Evolutionary conservation across 2,329 filamentous ascomycete genomes (phyloP).

Genomic region (Epicoccum sorghinum): DNA sequence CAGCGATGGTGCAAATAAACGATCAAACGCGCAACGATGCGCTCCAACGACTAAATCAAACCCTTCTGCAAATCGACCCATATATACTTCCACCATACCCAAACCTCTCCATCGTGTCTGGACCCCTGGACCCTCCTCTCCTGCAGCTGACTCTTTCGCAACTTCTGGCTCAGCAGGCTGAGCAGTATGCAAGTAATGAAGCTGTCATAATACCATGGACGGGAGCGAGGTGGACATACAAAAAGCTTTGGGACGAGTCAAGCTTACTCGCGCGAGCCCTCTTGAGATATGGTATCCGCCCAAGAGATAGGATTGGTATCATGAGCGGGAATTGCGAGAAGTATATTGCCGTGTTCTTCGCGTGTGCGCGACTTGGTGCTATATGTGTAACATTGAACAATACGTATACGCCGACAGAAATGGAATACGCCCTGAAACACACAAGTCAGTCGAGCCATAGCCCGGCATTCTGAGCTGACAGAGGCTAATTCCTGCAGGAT

Average conservation of each 20-base stretch:
- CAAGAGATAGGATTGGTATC: constrained; percentile 74
- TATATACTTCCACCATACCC: constrained; percentile 47
- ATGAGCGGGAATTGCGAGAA: constrained; percentile 70
- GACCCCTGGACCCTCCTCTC: constrained; percentile 71
- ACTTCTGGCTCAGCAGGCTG: constrained; percentile 72
- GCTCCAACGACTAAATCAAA: constrained; percentile 45
- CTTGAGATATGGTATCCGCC: constrained; percentile 68
- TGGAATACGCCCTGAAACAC: constrained; percentile 72
- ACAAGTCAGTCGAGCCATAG: constrained; percentile 58
- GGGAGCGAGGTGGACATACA: constrained; percentile 72
- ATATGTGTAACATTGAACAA: constrained; percentile 79
- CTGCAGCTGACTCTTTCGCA: constrained; percentile 75
- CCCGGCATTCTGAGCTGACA: not conserved
- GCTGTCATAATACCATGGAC: constrained; percentile 79
- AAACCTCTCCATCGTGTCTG: constrained; percentile 67
- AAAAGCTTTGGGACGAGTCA: constrained; percentile 48
- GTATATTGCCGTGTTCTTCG: constrained; percentile 72
- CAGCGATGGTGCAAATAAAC: constrained; percentile 34
- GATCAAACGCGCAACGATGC: constrained; percentile 37
- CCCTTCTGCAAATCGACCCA: constrained; percentile 46
- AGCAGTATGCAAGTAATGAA: constrained; percentile 68
- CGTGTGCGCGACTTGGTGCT: constrained; percentile 60
- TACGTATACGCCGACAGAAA: constrained; percentile 77
- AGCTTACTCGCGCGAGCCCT: constrained; percentile 54
- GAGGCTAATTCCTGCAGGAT: constrained; percentile 55